phyloP scores from a whole-genome alignment of 139 green algal species.

The Picochlorum sp. region DNA sequence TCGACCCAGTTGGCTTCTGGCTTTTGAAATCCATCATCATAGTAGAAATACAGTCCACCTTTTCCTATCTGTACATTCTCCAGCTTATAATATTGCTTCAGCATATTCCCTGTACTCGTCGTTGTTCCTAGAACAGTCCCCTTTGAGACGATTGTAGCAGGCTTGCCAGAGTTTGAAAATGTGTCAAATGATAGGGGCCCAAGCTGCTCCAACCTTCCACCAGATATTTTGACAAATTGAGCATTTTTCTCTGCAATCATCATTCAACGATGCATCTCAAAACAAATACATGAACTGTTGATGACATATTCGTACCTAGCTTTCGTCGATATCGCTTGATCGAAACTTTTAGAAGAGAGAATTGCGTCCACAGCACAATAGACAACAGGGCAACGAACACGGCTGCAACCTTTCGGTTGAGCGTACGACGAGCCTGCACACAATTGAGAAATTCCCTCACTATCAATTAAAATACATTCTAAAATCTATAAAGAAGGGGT shows the following conservation, averaged over 20 bases:
- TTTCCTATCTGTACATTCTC: conserved; percentile 3
- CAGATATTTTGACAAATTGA: not conserved
- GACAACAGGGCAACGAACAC: too few relatives aligned
- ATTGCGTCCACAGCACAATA: not conserved
- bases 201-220: not conserved
- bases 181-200: not conserved
- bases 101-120: not conserved
- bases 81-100: conserved; percentile 5
- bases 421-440: too few relatives aligned
- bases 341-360: not conserved
- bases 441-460: too few relatives aligned
- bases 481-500: too few relatives aligned
- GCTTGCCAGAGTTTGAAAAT: not conserved
- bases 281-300: too few relatives aligned
- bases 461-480: too few relatives aligned
- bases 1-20: not conserved
- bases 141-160: not conserved
- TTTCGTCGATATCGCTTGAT: not conserved
- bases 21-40: not conserved
- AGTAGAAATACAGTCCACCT: not conserved
- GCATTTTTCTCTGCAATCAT: not conserved
- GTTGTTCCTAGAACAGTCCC: conserved; percentile 5
- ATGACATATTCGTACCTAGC: not conserved
- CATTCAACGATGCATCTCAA: too few relatives aligned
- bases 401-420: too few relatives aligned